Evolutionary conservation across 148 eudicot species (phyloP), one percentile per base, ranked within the genome.

Genomic region (Silene latifolia): DNA sequence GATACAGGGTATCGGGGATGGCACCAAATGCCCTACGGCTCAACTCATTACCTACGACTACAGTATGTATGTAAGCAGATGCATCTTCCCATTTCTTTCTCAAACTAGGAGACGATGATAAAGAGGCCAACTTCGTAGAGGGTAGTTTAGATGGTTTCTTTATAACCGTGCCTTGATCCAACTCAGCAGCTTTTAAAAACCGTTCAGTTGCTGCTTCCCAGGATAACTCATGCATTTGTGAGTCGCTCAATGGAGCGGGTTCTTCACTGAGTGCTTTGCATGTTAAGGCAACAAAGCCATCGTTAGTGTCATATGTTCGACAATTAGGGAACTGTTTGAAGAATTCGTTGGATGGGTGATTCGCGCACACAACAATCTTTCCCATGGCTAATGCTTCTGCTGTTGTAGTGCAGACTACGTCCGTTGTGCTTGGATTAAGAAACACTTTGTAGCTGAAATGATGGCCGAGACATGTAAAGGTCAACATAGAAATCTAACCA

Each of bases 341-440:
- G 88, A 95, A 95, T 32, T 95, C 94, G 29, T 95, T 95, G 46
- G 99, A 95, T 57, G 96, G 92, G 72, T 95, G 99, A 77, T 90
- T 82, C 29, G 99, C 96, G 27, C 99, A 92, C 0, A 95, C 88
- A 6, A 95, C 97, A 58, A 90, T 89, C 80, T 95, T 92, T 59
- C 99, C 99, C 99, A 92, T 95, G 12, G 97, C 97, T 76, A 95
- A 72, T 63, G 99, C 99, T 85, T 95, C 99, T n/a, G 99, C 99
- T 66, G 97, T 83, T 66, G 99, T 92, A 2, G 99, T 95, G 78
- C 99, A 95, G 73, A 95, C 93, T 53, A 95, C 99, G 63, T 95
- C 99, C 0, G 99, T 92, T 46, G 99, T 95, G 89, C 99, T 95
- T 72, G 99, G 98, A 67, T 94, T 94, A 47, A 94, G 76, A 82